Base-by-base conservation (phyloP, 371 early-diverging fungal genomes). In the Capniomyces stellatus region DNA sequence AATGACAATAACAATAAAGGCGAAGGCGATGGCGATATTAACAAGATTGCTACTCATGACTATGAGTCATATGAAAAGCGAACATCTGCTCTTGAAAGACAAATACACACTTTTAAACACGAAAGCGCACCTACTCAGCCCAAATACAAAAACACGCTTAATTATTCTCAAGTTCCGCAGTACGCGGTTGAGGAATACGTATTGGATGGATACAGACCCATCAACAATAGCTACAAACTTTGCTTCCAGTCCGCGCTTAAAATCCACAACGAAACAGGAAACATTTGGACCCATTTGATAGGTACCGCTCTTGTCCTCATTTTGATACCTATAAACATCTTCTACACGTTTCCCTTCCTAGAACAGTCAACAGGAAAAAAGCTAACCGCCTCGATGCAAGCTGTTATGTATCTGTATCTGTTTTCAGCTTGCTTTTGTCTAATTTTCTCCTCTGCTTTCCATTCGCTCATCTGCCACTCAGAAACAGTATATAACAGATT, bases 401-500 rank as follows among this genome's bases (percentile, higher is more conserved):
- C 27, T 4, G 21, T 44, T n/a, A 10, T 44, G 8, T 44, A 10
- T n/a, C 57, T 74, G 10, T 87, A 82, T 55, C 68, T 87, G 51
- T 54, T 61, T 1, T 81, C 82, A 31, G 87, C 89, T 3, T 71
- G 82, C 49, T 55, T 69, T 6, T 93, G 92, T 63, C 72, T 95
- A 47, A 78, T 77, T 1, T 72, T 83, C 50, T 87, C 88, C 29
- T 77, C 85, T 1, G 62, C 71, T 24, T 94, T 83, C 59, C 95
- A 94, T 64, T 72, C 81, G 35, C 82, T 87, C 48, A 72, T 76
- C 19, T 89, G 89, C 56, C 93, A 92, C 64, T 92, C 92, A 48
- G 75, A 79, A 50, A 60, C 58, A 23, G 85, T 51, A 51, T 21
- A 47, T 44, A 15, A 13, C 21, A 47, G 13, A 40, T 44, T 23